Evolutionary conservation across 495 filamentous ascomycete genomes (phyloP).

Genomic region (Poronia punctata): DNA sequence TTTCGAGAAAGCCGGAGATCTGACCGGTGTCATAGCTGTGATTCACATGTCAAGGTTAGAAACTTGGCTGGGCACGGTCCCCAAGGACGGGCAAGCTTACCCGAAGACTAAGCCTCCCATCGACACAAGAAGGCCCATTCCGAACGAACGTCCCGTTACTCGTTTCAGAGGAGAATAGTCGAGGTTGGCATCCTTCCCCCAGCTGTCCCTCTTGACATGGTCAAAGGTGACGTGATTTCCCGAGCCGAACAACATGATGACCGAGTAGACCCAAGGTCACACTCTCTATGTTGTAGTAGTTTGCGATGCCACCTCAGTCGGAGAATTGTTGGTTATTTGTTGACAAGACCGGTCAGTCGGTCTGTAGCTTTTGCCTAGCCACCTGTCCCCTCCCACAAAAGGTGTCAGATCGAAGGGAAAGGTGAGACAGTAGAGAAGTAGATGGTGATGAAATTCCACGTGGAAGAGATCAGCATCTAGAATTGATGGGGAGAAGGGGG

Average conservation of each 20-base stretch:
- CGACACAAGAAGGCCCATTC: slow-evolving; percentile 47
- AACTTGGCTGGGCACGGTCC: slow-evolving; percentile 45
- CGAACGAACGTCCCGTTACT: slow-evolving; percentile 42
- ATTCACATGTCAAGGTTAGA: too few relatives aligned
- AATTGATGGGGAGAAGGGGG: background rate
- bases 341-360: too few relatives aligned
- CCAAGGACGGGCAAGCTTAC: slow-evolving; percentile 22
- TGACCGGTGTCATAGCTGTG: slow-evolving; percentile 59
- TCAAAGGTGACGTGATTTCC: slow-evolving; percentile 6
- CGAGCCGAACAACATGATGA: slow-evolving; percentile 6
- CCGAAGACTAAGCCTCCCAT: slow-evolving; percentile 74
- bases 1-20: slow-evolving; percentile 55
- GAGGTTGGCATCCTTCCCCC: slow-evolving; percentile 5
- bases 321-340: background rate
- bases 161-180: slow-evolving; percentile 13
- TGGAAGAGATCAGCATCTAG: slow-evolving; percentile 2
- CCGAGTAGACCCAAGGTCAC: too few relatives aligned
- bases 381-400: too few relatives aligned
- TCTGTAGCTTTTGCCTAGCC: too few relatives aligned
- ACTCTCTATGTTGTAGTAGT: background rate
- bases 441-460: slow-evolving; percentile 1
- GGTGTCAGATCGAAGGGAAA: too few relatives aligned
- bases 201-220: slow-evolving; percentile 1
- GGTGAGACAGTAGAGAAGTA: background rate
- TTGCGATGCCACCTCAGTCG: background rate